A percentile compares a stretch with the other conserved stretches of the same genome.
Conservation (phyloP, 2,329 filamentous ascomycete species). For the Clonostachys byssicola region DNA sequence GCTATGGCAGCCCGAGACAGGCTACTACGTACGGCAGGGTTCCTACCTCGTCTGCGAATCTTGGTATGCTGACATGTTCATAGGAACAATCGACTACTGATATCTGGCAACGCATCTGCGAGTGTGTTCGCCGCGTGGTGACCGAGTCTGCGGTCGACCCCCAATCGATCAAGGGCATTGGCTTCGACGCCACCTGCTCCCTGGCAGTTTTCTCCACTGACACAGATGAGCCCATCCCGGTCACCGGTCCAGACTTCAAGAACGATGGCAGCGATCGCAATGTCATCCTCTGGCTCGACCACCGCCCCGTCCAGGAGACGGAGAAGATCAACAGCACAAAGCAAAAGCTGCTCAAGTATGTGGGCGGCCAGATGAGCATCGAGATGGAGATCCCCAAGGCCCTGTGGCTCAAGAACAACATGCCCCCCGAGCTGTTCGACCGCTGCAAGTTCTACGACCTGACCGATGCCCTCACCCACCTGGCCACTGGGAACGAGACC, state of each 20-base stretch:
- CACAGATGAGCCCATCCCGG: constrained; percentile 85
- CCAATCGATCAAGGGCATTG: constrained; percentile 77
- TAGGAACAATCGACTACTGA: constrained; percentile 96
- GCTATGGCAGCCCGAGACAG: constrained; percentile 73
- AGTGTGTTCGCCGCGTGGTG: constrained; percentile 79
- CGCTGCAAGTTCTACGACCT: constrained; percentile 97
- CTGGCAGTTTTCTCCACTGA: constrained; percentile 86
- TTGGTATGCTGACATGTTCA: background rate
- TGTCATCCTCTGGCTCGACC: constrained; percentile 95
- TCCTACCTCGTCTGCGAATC: background rate
- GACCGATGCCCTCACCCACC: constrained; percentile 85
- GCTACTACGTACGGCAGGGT: constrained; percentile 59
- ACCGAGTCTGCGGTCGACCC: constrained; percentile 76
- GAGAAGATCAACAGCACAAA: constrained; percentile 88
- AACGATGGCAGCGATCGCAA: constrained; percentile 83
- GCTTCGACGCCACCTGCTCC: constrained; percentile 98
- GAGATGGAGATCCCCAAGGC: constrained; percentile 99
- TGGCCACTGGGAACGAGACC: constrained; percentile 89
- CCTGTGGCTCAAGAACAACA: constrained; percentile 97
- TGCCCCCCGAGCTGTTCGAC: constrained; percentile 86
- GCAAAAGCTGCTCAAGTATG: constrained; percentile 91
- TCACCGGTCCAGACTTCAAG: constrained; percentile 79
- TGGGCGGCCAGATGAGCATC: constrained; percentile 96
- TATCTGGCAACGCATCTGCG: constrained; percentile 94
- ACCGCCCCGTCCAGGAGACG: constrained; percentile 86